phyloP scores from a whole-genome alignment of 495 filamentous ascomycete species.

The Saxophila tyrrhenica region DNA sequence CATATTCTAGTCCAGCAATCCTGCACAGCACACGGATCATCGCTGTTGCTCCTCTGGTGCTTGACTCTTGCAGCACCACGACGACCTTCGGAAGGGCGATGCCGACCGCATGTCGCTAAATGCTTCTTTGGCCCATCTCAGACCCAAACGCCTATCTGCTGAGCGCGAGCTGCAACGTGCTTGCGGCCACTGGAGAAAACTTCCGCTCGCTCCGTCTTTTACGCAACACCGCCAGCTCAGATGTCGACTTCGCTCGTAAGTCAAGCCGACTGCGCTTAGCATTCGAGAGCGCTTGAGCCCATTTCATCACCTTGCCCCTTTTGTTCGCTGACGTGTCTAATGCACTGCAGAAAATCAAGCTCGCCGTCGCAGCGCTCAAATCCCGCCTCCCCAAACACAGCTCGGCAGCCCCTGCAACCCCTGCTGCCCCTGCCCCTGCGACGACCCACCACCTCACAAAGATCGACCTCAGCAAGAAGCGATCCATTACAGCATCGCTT shows the following conservation, averaged over 20 bases:
- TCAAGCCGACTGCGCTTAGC: too few relatives aligned
- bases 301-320: too few relatives aligned
- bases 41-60: too few relatives aligned
- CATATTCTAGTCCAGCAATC: too few relatives aligned
- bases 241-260: not conserved
- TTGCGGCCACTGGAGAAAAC: not conserved
- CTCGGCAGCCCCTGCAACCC: not conserved
- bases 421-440: too few relatives aligned
- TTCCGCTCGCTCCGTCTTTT: not conserved
- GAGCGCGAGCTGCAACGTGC: not conserved
- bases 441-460: not conserved
- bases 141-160: too few relatives aligned
- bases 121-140: not conserved
- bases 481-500: constrained; percentile 5
- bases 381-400: not conserved
- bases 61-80: not conserved
- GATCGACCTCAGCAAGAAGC: not conserved
- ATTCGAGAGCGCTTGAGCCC: too few relatives aligned
- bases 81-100: not conserved
- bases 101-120: not conserved
- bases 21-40: too few relatives aligned
- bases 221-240: not conserved
- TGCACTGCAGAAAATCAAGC: not conserved
- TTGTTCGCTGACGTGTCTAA: too few relatives aligned
- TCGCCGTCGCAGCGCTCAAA: not conserved